phyloP scores from a whole-genome alignment of 768 basidiomycete genomes.

The Lentinus tigrinus region DNA sequence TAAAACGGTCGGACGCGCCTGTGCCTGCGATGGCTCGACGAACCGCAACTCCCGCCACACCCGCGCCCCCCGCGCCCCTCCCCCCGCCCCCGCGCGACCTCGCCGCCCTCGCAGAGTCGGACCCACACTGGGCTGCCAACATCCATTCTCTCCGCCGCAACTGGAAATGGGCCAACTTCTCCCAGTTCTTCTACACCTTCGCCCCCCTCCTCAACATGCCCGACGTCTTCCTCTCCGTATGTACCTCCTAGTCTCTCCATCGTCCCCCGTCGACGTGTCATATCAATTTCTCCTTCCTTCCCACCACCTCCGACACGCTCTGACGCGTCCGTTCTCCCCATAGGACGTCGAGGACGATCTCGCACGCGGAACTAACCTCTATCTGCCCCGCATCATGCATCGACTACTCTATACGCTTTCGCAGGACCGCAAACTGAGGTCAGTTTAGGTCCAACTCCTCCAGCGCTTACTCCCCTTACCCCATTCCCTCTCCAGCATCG shows the following conservation, averaged over 20 bases:
- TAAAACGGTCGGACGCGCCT: slow-evolving; percentile 29
- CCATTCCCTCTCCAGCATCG: slow-evolving; percentile 42
- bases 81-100: slow-evolving; percentile 18
- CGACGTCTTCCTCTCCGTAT: slow-evolving; percentile 67
- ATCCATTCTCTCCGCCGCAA: slow-evolving; percentile 63
- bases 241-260: slow-evolving; percentile 21
- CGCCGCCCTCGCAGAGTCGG: slow-evolving; percentile 16
- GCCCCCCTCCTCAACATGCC: slow-evolving; percentile 66
- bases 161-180: slow-evolving; percentile 93
- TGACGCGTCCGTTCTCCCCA: slow-evolving; percentile 15
- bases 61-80: slow-evolving; percentile 23
- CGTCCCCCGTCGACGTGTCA: slow-evolving; percentile 6
- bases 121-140: slow-evolving; percentile 31
- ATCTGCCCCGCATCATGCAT: slow-evolving; percentile 73
- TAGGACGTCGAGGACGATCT: slow-evolving; percentile 84
- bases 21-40: slow-evolving; percentile 35
- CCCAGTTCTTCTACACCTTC: slow-evolving; percentile 89
- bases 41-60: slow-evolving; percentile 26
- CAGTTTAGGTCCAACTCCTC: slow-evolving; percentile 29
- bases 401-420: slow-evolving; percentile 71
- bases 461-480: slow-evolving; percentile 18
- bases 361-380: slow-evolving; percentile 52
- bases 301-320: neutral
- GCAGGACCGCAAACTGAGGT: slow-evolving; percentile 81
- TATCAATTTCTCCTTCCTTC: neutral